Evolutionary conservation across 345 rosid species (phyloP), one percentile per base, ranked within the genome.

Genomic region (Crucihimalaya himalaica): DNA sequence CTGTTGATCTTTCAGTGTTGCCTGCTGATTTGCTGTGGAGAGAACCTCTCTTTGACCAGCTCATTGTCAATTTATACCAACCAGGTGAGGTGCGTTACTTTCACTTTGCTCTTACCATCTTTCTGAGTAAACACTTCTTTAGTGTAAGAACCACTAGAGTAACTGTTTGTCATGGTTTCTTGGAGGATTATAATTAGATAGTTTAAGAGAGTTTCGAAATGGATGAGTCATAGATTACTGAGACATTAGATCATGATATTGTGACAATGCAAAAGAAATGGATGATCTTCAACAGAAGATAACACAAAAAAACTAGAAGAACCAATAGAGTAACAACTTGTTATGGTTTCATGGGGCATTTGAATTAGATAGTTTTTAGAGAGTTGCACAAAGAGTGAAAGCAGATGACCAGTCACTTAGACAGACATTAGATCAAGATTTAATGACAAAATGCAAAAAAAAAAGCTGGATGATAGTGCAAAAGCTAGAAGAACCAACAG

Each of bases 11-110:
- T 66, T 60, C 70, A 21, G 40, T 77, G 66, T 70, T 94, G 66
- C 90, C 93, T 23, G 65, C 88, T 34, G 83, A 87, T 71, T 50
- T 94, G 20, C 37, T 87, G 65, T 81, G 88, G 84, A 87, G 98
- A 45, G 89, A 91, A 47, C 97, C 96, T 32, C 81, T 89, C 7
- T 93, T 89, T 61, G 91, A 94, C 72, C 98, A 91, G 63, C 82
- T 94, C 5, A 91, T 91, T 71, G 91, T 77, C 62, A 91, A 94
- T 62, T 72, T 81, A 23, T 91, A 91, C 84, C 95, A 83, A 74
- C 96, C 93, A 51, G 91, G 96, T 66, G 88, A 89, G 98, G 98
- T 91, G 79, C 40, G 92, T 64, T 47, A 18, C 48, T 35, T 45
- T 68, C 20, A n/a, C 52, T 39, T 31, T 40, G 11, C 59, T 42